Base-by-base conservation (phyloP, 2,329 filamentous ascomycete genomes). In the Cytospora piceicola region DNA sequence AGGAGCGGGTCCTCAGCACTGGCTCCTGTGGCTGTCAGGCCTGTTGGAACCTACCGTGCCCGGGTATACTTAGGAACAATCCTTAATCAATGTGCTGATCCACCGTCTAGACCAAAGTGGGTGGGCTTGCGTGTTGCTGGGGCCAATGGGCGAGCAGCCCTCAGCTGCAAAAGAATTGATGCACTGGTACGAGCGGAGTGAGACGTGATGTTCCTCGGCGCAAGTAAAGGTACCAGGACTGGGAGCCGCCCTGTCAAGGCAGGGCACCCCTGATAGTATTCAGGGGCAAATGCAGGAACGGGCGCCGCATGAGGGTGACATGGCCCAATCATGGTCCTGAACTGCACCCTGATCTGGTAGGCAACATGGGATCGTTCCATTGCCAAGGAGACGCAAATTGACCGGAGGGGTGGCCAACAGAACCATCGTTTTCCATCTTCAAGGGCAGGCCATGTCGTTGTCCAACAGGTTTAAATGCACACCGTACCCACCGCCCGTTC, bases 211-310 rank as follows among this genome's bases (percentile, higher is more conserved):
- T 49, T 59, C 39, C 27, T 42, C 39, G 58, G 46, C 42, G 55
- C 58, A 60, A 42, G 54, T 58, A 57, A 65, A 65, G 55, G 58
- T 58, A 63, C 60, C 46, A 36, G 53, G 34, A 36, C 49, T 30
- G 54, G 58, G 36, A 67, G 34, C 55, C 63, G 55, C 62, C 46
- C 56, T 58, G 29, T 39, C 36, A 34, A 42, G n/a, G 61, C 60
- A 57, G 58, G 61, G 53, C 20, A 57, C 53, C 66, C 66, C 53
- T 55, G 63, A 32, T 32, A 20, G 54, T 17, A 29, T 36, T 67
- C 66, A 67, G 66, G 66, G 66, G 66, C 59, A 67, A 58, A 67
- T 67, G 66, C 66, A 67, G 66, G 66, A 66, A 67, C 66, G 55
- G 59, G 46, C 59, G 63, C 66, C 36, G 58, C 51, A 27, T 32